phyloP scores from a whole-genome alignment of 768 basidiomycete species.

The Boletus patriciae region DNA sequence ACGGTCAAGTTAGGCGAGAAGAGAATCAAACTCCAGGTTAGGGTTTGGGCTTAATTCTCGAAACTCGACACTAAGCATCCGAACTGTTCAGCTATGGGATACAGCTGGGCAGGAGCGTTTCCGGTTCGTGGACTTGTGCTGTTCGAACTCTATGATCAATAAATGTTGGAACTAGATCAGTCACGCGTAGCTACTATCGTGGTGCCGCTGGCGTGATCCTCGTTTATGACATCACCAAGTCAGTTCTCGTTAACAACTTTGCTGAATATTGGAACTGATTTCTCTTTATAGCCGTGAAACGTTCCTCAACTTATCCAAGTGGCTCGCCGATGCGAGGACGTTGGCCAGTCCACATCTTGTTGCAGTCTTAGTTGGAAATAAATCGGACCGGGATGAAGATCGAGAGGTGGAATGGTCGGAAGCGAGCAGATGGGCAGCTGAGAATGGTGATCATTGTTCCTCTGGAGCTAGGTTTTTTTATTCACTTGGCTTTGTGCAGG shows the following conservation, averaged over 20 bases:
- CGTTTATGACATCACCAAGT: conserved; percentile 94
- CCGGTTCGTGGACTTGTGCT: conserved; percentile 47
- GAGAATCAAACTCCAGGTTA: conserved; percentile 91
- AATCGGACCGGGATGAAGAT: conserved; percentile 92
- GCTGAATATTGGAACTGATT: conserved; percentile 3
- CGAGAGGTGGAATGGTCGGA: conserved; percentile 95
- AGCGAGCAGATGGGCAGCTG: conserved; percentile 93
- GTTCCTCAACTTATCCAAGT: conserved; percentile 78
- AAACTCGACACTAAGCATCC: conserved; percentile 14
- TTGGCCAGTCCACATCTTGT: conserved; percentile 91
- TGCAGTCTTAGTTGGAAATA: conserved; percentile 90
- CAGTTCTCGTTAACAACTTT: conserved; percentile 18
- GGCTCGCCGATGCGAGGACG: conserved; percentile 93
- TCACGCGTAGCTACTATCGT: conserved; percentile 94
- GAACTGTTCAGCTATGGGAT: conserved; percentile 78
- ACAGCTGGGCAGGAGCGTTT: conserved; percentile 97
- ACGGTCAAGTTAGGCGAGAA: conserved; percentile 93
- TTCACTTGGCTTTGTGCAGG: conserved; percentile 46
- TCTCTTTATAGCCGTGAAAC: conserved; percentile 70
- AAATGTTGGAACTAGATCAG: conserved; percentile 54
- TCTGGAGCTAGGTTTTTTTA: not conserved
- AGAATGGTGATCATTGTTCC: conserved; percentile 65
- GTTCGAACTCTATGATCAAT: conserved; percentile 9
- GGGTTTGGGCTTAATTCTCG: conserved; percentile 19
- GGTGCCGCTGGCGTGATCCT: conserved; percentile 91